These are phyloP conservation scores for Lathyrus oleraceus DNA, from an alignment of 306 rosid genomes.

Conservation along the genomic window DNA sequence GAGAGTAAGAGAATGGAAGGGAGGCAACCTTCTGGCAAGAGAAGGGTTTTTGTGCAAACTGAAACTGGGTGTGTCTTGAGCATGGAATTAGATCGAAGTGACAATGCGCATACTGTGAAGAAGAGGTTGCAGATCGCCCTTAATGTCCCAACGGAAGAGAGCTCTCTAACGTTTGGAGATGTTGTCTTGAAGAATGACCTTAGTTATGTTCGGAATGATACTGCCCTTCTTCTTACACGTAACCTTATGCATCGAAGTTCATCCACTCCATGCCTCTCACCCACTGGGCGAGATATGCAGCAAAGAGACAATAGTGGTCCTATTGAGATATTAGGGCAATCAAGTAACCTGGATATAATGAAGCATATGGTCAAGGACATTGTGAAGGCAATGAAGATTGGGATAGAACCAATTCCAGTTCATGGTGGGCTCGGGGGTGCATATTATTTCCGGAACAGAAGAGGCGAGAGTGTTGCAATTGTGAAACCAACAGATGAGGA, in stretches of 20 bases:
- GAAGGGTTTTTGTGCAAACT: slow-evolving; percentile 92
- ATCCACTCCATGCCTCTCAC: slow-evolving; percentile 94
- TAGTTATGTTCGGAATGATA: slow-evolving; percentile 75
- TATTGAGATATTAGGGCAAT: slow-evolving; percentile 79
- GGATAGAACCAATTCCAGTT: slow-evolving; percentile 85
- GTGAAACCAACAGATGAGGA: slow-evolving; percentile 98
- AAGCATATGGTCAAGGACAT: slow-evolving; percentile 64
- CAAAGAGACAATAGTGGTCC: slow-evolving; percentile 88
- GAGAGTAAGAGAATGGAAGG: slow-evolving; percentile 43
- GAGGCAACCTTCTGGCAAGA: slow-evolving; percentile 59
- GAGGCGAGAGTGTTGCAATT: slow-evolving; percentile 82
- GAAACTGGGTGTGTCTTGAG: slow-evolving; percentile 88
- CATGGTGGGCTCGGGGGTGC: slow-evolving; percentile 98
- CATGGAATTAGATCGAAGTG: slow-evolving; percentile 88
- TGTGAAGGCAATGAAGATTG: slow-evolving; percentile 72
- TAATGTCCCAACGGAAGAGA: slow-evolving; percentile 82
- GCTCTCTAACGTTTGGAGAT: slow-evolving; percentile 90
- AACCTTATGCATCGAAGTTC: slow-evolving; percentile 87
- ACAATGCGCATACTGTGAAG: slow-evolving; percentile 94
- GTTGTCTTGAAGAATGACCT: slow-evolving; percentile 82
- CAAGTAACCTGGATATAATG: slow-evolving; percentile 47
- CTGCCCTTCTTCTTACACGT: slow-evolving; percentile 87
- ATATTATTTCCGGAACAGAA: slow-evolving; percentile 73
- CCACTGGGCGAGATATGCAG: slow-evolving; percentile 85
- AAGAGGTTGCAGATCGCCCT: slow-evolving; percentile 92